Evolutionary conservation across 2,329 filamentous ascomycete genomes (phyloP).

Genomic region (Colletotrichum agaves): DNA sequence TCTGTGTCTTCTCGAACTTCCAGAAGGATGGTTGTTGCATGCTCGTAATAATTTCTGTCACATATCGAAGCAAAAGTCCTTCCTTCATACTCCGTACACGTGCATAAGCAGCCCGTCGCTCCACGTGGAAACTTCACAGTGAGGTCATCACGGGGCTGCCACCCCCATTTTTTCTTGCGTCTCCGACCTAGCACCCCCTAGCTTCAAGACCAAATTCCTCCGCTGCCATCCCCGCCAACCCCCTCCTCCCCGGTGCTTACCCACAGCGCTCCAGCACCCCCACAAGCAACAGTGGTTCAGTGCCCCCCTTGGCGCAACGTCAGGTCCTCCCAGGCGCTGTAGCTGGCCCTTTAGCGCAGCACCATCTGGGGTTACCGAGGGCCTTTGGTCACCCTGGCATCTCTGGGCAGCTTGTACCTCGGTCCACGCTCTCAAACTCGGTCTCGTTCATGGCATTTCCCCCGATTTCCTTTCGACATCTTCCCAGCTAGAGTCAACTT

Average conservation of each 20-base stretch:
- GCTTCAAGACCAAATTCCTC: constrained; percentile 22
- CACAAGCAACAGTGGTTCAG: constrained; percentile 27
- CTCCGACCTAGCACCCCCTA: constrained; percentile 33
- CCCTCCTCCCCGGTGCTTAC: background rate
- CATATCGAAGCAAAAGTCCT: background rate
- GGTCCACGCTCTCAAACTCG: constrained; percentile 32
- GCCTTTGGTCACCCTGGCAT: constrained; percentile 27
- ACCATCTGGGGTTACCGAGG: constrained; percentile 37
- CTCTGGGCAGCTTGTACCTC: constrained; percentile 31
- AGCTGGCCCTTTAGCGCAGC: constrained; percentile 11
- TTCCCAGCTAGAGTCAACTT: background rate
- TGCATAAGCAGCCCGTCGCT: background rate
- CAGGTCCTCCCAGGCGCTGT: constrained; percentile 23
- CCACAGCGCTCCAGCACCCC: constrained; percentile 23
- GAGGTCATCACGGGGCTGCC: constrained; percentile 31
- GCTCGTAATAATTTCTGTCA: background rate
- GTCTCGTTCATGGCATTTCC: constrained; percentile 26
- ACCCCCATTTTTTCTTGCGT: constrained; percentile 24
- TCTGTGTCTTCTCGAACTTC: background rate
- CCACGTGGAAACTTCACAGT: constrained; percentile 31
- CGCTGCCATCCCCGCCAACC: constrained; percentile 11
- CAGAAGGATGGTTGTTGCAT: background rate
- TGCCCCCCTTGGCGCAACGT: constrained; percentile 18
- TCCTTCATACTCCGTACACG: background rate
- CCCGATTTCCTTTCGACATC: constrained; percentile 4